Percentiles rank a stretch among this genome's conserved stretches.
Evolutionary conservation across 2,329 filamentous ascomycete genomes (phyloP).

Genomic region (Thermothelomyces thermophilus): DNA sequence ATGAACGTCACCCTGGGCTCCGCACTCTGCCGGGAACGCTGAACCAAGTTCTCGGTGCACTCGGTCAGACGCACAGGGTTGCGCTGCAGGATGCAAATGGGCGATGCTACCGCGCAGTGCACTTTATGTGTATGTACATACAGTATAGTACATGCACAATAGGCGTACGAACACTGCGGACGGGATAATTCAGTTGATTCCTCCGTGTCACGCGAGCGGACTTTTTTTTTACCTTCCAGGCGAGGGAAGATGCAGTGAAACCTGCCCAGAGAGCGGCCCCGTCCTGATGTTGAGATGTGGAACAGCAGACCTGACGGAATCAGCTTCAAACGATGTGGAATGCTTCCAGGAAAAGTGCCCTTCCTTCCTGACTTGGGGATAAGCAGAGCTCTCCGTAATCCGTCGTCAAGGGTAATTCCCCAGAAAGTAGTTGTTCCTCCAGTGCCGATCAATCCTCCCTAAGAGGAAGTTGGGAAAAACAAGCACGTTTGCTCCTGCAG

Average conservation of each 20-base stretch:
- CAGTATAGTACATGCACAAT: too few species aligned
- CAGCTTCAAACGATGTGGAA: not conserved
- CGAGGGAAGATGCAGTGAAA: not conserved
- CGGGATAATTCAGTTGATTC: not conserved
- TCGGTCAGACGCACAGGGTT: too few species aligned
- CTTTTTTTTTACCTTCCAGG: not conserved
- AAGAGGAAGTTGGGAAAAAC: slow-evolving; percentile 10
- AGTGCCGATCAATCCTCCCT: slow-evolving; percentile 2
- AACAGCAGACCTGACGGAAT: not conserved
- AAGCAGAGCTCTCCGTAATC: too few species aligned
- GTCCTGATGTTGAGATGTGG: not conserved
- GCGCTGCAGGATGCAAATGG: too few species aligned
- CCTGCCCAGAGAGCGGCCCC: not conserved
- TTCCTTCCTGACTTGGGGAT: too few species aligned
- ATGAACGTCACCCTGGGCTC: too few species aligned
- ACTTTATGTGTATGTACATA: too few species aligned
- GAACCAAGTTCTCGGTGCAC: too few species aligned
- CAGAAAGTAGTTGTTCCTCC: not conserved
- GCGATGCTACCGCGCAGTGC: too few species aligned
- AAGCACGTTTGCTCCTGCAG: not conserved
- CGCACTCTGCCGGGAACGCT: too few species aligned
- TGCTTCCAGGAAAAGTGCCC: not conserved
- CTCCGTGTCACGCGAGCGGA: not conserved
- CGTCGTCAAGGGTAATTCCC: not conserved
- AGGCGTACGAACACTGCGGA: not conserved